Evolutionary conservation across 805 yeast genomes (phyloP), one percentile per base, ranked within the genome.

Genomic region (Babjeviella inositovora): DNA sequence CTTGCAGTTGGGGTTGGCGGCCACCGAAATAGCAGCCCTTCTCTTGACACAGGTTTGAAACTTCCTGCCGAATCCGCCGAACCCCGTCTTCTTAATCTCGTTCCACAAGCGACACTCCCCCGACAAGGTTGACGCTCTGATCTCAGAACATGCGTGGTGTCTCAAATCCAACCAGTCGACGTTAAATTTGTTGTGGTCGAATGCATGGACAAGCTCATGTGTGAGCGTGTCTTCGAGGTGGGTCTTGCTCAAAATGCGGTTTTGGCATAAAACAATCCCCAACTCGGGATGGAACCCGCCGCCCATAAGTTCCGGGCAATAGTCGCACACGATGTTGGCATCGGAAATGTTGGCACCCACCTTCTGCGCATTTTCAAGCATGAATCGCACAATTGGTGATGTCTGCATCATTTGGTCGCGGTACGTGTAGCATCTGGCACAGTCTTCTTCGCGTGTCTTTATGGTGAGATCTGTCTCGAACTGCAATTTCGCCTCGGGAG

Each of bases 91-190:
- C 25, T 50, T 50, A n/a, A 42, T 23, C 17, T 25, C 28, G 36
- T 77, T 79, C 68, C 74, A 65, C 36, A 87, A 70, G 14, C 97
- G 64, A 49, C 98, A 90, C 42, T 90, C 98, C 5, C 98, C 98
- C 41, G 93, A 76, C 12, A 90, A 57, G 34, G 82, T 73, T 7
- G 92, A 74, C 0, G 98, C 98, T 29, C 98, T 60, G 24, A 90
- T 81, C 46, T 90, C 98, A 1, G 96, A 74, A 45, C 98, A 90
- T 1, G 98, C 98, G 43, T 87, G 97, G 41, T 90, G 98, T 38
- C 70, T 67, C 40, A 90, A 53, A 45, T 87, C 69, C 26, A 61
- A 39, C 76, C 94, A 77, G 45, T 90, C 81, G 3, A 90, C 84
- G 25, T 81, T 57, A 56, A 90, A 90, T 45, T 82, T 75, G 32